These are phyloP conservation scores for Cystobasidiaceae sp. DNA, from an alignment of 1,284 basidiomycete genomes.

Conservation along the genomic window DNA sequence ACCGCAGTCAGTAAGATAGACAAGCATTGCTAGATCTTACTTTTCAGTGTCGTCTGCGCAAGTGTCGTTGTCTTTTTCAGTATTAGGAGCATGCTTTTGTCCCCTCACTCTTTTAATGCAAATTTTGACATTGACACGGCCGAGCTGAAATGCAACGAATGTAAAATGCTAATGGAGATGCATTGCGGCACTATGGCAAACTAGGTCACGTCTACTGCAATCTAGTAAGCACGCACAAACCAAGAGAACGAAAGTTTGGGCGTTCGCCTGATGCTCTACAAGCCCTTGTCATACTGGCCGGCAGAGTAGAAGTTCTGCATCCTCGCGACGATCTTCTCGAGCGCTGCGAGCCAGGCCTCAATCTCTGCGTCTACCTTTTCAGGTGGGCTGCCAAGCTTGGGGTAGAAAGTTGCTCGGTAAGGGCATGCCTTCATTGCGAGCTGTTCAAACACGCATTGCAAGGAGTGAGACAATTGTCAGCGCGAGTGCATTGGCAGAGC, in stretches of 20 bases:
- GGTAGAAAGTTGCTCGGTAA: conserved; percentile 84
- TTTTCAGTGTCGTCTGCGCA: too few relatives aligned
- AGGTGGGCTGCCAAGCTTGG: conserved; percentile 70
- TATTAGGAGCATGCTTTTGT: too few relatives aligned
- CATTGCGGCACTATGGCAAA: too few relatives aligned
- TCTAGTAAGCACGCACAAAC: background rate
- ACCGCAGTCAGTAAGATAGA: too few relatives aligned
- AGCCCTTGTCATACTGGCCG: conserved; percentile 32
- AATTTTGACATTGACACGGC: too few relatives aligned
- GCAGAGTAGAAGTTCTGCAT: conserved; percentile 38
- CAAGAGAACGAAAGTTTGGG: background rate
- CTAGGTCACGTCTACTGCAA: too few relatives aligned
- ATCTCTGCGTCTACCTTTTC: conserved; percentile 67
- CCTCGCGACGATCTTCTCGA: conserved; percentile 36
- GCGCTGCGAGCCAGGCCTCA: conserved; percentile 62
- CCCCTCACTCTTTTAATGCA: too few relatives aligned
- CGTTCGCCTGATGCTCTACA: background rate
- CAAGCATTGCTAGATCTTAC: too few relatives aligned
- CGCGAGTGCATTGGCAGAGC: background rate
- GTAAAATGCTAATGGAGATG: too few relatives aligned
- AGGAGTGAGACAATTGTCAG: background rate
- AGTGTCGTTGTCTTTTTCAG: too few relatives aligned
- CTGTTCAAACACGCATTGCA: conserved; percentile 48
- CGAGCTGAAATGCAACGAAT: too few relatives aligned
- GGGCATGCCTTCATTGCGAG: conserved; percentile 97